Base-by-base conservation (phyloP, 139 green algal genomes). In the Picochlorum sp. region DNA sequence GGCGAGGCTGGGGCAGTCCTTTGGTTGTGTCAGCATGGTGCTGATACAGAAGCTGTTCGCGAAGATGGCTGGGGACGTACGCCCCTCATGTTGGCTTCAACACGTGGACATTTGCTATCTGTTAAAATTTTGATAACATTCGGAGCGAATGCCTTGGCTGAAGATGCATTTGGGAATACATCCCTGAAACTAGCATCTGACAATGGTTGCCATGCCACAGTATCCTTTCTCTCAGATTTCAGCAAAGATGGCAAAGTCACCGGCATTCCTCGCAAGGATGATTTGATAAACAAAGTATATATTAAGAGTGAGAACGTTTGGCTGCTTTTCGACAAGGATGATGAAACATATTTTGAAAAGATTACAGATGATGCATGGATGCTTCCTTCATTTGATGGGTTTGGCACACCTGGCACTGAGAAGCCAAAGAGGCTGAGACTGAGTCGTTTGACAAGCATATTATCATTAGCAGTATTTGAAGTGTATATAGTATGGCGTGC, bases 401-500 rank as follows among this genome's bases (percentile, higher is more conserved):
- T 50, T 45, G 20, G 38, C 3, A 57, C 37, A 18, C 10, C 44
- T 41, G 67, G 59, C 45, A 73, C 67, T 2, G 45, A 49, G 45
- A 54, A 57, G 13, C 28, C n/a, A 49, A 21, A 15, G 4, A 31
- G 50, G 45, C 18, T 38, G 7, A 18, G 45, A 44, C 18, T 69
- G 6, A 69, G 63, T 31, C 44, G 67, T 3, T 34, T 58, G 5
- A n/a, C 68, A n/a, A 60, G 58, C 2, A 26, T 68, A n/a, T 30
- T 62, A 6, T 52, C 45, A 2, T 20, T 62, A 60, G 67, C 2
- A 13, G 10, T 13, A 57, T 28, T 18, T 18, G 16, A 16, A 24
- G 45, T 3, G 18, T 68, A 72, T 44, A 38, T 72, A 26, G 57
- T 68, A n/a, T 72, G 66, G 66, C 57, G 66, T 31, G 66, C 66